Evolutionary conservation across 176 grass and related monocot genomes (phyloP).

Genomic region (Oryza coarctata): DNA sequence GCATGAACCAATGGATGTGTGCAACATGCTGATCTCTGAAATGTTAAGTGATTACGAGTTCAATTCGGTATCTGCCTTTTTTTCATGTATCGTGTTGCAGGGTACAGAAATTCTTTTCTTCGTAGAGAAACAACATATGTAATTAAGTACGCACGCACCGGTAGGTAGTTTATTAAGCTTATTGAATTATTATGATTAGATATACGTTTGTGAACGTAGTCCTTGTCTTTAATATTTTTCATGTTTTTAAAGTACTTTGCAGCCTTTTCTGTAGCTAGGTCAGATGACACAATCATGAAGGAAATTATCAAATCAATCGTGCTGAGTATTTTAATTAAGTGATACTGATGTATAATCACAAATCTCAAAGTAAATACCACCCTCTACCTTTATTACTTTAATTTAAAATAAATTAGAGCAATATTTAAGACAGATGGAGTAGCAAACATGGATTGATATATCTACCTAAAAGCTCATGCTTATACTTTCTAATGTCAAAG

Average conservation of each 20-base stretch:
- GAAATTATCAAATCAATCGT: not conserved
- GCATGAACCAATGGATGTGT: not conserved
- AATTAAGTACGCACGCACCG: not conserved
- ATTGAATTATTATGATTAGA: not conserved
- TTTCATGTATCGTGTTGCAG: not conserved
- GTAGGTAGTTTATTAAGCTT: not conserved
- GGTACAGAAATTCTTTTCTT: conserved; percentile 37
- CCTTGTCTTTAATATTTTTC: not conserved
- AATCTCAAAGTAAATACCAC: not conserved
- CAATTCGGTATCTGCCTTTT: conserved; percentile 24
- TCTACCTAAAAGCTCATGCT: not conserved
- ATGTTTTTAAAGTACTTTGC: not conserved
- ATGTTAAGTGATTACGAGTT: conserved; percentile 9
- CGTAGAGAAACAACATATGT: not conserved
- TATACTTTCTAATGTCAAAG: too few relatives aligned
- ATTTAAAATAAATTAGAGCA: too few relatives aligned
- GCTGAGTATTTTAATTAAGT: not conserved
- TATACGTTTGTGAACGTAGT: not conserved
- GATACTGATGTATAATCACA: not conserved
- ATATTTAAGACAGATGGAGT: too few relatives aligned
- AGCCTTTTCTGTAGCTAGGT: not conserved
- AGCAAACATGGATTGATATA: not conserved
- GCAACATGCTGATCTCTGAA: not conserved
- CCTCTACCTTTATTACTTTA: too few relatives aligned
- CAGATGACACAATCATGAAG: conserved; percentile 16